Percentiles rank a stretch among this genome's conserved stretches.
phyloP scores from a whole-genome alignment of 352 stramenopile species.

The Pythium phragmitis region DNA sequence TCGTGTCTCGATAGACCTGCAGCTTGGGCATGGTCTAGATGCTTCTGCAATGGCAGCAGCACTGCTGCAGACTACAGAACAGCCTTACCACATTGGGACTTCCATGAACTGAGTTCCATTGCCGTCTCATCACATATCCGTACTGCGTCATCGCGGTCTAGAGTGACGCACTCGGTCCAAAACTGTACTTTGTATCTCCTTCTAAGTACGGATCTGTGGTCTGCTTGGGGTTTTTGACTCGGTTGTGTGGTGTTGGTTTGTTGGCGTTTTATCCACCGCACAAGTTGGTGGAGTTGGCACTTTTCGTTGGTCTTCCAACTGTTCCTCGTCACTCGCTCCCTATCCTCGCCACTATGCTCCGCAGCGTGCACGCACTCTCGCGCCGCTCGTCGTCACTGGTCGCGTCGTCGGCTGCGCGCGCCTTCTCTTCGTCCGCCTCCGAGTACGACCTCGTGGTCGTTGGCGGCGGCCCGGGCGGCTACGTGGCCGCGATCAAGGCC shows the following conservation, averaged over 20 bases:
- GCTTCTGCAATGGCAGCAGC: too few relatives aligned
- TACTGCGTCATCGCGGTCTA: conserved; percentile 1
- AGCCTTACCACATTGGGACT: neutral
- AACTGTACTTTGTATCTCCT: neutral
- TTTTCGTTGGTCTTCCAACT: conserved; percentile 2
- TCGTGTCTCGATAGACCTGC: too few relatives aligned
- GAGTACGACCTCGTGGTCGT: conserved; percentile 90
- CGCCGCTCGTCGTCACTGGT: conserved; percentile 38
- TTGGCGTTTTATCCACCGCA: neutral
- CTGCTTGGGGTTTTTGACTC: neutral
- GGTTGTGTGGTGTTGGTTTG: conserved; percentile 14
- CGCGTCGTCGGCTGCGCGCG: conserved; percentile 30
- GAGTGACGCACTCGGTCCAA: conserved; percentile 3
- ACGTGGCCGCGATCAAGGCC: conserved; percentile 99
- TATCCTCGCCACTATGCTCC: conserved; percentile 30
- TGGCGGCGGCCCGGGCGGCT: conserved; percentile 96
- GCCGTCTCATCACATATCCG: conserved; percentile 1
- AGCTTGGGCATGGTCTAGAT: too few relatives aligned
- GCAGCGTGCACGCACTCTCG: conserved; percentile 32
- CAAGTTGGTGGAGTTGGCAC: neutral
- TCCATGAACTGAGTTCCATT: neutral
- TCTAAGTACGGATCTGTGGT: neutral
- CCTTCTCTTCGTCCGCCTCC: conserved; percentile 46
- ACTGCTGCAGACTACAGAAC: too few relatives aligned
- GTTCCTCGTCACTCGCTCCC: neutral